Evolutionary conservation across 2,329 filamentous ascomycete genomes (phyloP), one percentile per base, ranked within the genome.

Genomic region (Stagonosporopsis rhizophila): DNA sequence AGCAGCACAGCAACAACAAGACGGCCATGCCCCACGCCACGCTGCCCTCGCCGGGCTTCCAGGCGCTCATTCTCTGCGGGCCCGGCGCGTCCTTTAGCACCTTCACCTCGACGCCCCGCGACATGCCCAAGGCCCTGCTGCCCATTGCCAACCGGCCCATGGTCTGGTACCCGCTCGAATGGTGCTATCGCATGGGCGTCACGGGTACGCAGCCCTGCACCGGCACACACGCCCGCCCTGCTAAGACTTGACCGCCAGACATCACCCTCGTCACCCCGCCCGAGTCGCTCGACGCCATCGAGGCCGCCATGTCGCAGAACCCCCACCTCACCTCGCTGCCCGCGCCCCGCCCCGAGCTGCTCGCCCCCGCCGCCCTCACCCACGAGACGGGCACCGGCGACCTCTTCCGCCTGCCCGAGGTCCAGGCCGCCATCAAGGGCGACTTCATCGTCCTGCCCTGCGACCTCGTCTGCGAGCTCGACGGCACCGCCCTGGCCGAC

Each of bases 381-480:
- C 87, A 92, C 69, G 95, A 91, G 57, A 96, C 90, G 0, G 92
- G 92, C 47, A 98, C 95, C 6, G 93, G 91, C 7, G 89, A 96
- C 69, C 87, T 98, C 19, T 85, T 99, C 48, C 87, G 93, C 9
- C 82, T 96, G 8, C 89, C 91, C 0, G 90, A 96, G 73, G 87
- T 98, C 40, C 88, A 89, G 70, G 81, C 83, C n/a, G 83, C 87
- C 7, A 86, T 99, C 66, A 92, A 86, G 50, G 87, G 87, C 12
- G 92, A 99, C 77, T 98, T 99, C 70, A 80, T 97, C 23, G 86
- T 98, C 3, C 81, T 99, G 4, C 94, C 95, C 0, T 99, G 95
- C 76, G 95, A 99, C 74, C 81, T 99, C 6, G 87, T 99, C 35
- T 97, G 92, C 73, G 93, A 96, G 70, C 80, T 98, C 15, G 88